These are phyloP conservation scores for Adansonia rubrostipa DNA, from an alignment of 441 rosid species.

Conservation along the genomic window DNA sequence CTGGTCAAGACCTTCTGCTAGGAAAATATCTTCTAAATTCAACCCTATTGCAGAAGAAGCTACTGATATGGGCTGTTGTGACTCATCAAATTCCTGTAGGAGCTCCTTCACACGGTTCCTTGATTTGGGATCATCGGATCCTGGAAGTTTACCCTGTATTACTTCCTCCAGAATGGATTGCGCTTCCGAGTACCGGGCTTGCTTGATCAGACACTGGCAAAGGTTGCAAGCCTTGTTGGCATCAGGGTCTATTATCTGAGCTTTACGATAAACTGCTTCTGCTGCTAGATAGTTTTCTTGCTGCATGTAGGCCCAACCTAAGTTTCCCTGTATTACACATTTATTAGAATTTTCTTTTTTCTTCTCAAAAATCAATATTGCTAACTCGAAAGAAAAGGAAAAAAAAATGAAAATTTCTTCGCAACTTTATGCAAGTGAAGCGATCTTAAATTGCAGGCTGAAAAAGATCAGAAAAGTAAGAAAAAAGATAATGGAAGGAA, in stretches of 20 bases:
- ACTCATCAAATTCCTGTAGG: slow-evolving; percentile 42
- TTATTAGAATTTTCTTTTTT: background rate
- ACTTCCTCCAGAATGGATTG: slow-evolving; percentile 44
- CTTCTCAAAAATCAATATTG: background rate
- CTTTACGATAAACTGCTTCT: slow-evolving; percentile 56
- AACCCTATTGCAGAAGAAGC: slow-evolving; percentile 3
- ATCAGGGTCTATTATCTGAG: slow-evolving; percentile 64
- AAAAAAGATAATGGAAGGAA: background rate
- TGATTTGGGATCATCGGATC: slow-evolving; percentile 49
- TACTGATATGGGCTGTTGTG: background rate
- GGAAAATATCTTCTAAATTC: slow-evolving; percentile 42
- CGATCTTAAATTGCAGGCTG: background rate
- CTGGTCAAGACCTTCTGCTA: slow-evolving; percentile 54
- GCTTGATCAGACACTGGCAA: slow-evolving; percentile 62
- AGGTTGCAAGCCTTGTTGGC: slow-evolving; percentile 44
- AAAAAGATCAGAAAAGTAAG: background rate
- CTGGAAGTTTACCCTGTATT: slow-evolving; percentile 36
- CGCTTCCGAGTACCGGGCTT: slow-evolving; percentile 47
- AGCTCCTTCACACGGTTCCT: slow-evolving; percentile 48
- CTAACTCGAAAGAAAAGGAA: background rate
- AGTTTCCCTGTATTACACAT: slow-evolving; percentile 53
- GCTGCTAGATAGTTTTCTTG: slow-evolving; percentile 51
- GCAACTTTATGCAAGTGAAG: background rate
- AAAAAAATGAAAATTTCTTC: background rate
- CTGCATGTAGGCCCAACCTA: slow-evolving; percentile 71